Evolutionary conservation across 345 rosid genomes (phyloP).

Genomic region (Citrus sinensis): DVS_A1.0 CM039163.1:4459001-4459500

Average conservation of each 20-base stretch:
- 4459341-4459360: slow-evolving; percentile 95
- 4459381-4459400: slow-evolving; percentile 65
- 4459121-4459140: neutral
- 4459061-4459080: neutral
- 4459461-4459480: neutral
- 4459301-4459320: slow-evolving; percentile 93
- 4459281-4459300: slow-evolving; percentile 98
- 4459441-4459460: neutral
- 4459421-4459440: neutral
- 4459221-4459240: slow-evolving; percentile 94
- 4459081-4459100: neutral
- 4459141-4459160: neutral
- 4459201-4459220: slow-evolving; percentile 90
- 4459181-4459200: slow-evolving; percentile 80
- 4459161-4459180: slow-evolving; percentile 67
- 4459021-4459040: neutral
- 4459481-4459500: too few species aligned
- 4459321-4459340: slow-evolving; percentile 90
- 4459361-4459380: slow-evolving; percentile 97
- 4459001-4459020: neutral
- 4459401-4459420: slow-evolving; percentile 48
- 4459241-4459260: slow-evolving; percentile 92
- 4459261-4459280: slow-evolving; percentile 96
- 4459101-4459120: neutral
- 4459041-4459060: neutral